Percentiles rank a stretch among this genome's conserved stretches.
phyloP scores from a whole-genome alignment of 805 yeast species.

The Groenewaldozyma tartarivorans region DNA sequence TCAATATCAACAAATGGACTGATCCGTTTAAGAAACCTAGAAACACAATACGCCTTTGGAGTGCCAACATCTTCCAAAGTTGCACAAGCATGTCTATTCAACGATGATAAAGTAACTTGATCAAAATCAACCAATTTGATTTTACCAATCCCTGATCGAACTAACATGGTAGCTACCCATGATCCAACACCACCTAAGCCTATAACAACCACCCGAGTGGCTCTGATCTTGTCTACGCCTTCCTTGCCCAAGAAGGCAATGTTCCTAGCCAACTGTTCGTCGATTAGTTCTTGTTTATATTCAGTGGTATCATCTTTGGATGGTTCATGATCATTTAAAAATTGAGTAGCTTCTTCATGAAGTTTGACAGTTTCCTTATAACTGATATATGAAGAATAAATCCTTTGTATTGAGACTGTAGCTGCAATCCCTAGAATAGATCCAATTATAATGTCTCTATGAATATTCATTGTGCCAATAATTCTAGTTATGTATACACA shows the following conservation, averaged over 20 bases:
- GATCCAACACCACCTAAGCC: constrained; percentile 99
- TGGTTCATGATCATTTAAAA: background rate
- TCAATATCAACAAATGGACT: constrained; percentile 95
- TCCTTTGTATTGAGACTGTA: background rate
- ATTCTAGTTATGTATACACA: too few species aligned
- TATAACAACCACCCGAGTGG: constrained; percentile 62
- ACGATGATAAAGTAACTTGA: constrained; percentile 85
- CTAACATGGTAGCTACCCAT: constrained; percentile 67
- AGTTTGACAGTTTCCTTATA: background rate
- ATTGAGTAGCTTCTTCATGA: background rate
- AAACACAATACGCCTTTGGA: constrained; percentile 76
- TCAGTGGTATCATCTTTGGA: background rate
- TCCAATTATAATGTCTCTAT: too few species aligned
- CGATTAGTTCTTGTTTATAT: constrained; percentile 54
- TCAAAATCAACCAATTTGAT: constrained; percentile 86
- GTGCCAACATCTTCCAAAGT: constrained; percentile 85
- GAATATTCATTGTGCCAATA: too few species aligned
- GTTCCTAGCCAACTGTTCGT: constrained; percentile 90
- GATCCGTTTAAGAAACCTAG: constrained; percentile 52
- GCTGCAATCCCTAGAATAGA: background rate
- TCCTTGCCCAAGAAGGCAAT: constrained; percentile 84
- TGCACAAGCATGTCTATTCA: constrained; percentile 94
- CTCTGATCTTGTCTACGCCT: constrained; percentile 67
- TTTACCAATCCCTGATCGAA: constrained; percentile 79
- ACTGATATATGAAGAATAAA: background rate